Base-by-base conservation (phyloP, 148 eudicot genomes). In the Cornus kousa region DNA sequence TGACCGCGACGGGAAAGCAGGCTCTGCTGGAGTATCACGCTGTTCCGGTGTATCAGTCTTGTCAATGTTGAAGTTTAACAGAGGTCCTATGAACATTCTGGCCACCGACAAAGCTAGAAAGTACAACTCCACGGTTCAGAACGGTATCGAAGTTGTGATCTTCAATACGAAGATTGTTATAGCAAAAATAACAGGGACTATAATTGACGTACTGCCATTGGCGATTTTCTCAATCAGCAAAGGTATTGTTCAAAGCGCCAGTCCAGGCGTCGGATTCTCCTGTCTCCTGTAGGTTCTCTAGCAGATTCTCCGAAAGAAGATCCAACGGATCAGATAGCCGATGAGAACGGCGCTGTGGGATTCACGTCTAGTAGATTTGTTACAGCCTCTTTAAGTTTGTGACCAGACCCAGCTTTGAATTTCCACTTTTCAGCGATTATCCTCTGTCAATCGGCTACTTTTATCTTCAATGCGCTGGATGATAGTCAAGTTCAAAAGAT, bases 21-120 rank as follows among this genome's bases (percentile, higher is more conserved):
- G 81, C 97, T 0, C 23, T 96, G 19, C 80, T 96, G 0, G 91
- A 93, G 43, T 96, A n/a, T 82, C 98, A 96, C 67, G 98, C 84
- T 2, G 71, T 87, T 1, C 98, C 98, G 68, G 77, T 91, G 20
- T 96, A 96, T 77, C 50, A 93, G 6, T 90, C 98, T 20, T 88
- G 33, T 7, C 85, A 0, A 89, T 90, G 92, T 57, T 96, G 80
- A 92, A 89, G 55, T 87, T 93, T 9, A 93, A 84, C 84, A 96
- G 93, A 22, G 99, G 99, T 2, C 11, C 53, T 16, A 92, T 88
- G 89, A 95, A 91, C 85, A 96, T 98, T 0, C 60, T 96, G 17
- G 99, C 99, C 0, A 96, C 99, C 12, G 97, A 96, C 46, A 97
- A 98, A 50, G 91, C 87, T 5, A 85, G 67, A 8, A 93, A 93